Evolutionary conservation across 1,284 basidiomycete genomes (phyloP).

Genomic region (Irpex sp.): DNA sequence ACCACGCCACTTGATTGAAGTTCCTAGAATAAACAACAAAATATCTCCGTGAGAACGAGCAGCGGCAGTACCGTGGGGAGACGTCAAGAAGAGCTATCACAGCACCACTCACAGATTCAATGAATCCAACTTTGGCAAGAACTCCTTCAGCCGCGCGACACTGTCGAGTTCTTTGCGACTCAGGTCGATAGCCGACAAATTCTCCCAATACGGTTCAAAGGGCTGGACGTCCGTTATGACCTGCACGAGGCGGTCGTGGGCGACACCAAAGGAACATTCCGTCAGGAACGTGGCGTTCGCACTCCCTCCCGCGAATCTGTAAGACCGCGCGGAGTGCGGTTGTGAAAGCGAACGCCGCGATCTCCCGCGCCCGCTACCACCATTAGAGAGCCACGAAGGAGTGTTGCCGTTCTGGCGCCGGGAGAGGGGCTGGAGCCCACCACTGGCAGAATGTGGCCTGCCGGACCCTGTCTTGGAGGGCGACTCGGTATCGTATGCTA

Average conservation of each 20-base stretch:
- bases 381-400: conserved; percentile 14
- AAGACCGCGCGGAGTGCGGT: conserved; percentile 29
- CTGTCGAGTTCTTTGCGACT: conserved; percentile 82
- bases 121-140: conserved; percentile 82
- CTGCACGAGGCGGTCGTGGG: conserved; percentile 87
- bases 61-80: conserved; percentile 9
- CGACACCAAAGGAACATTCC: conserved; percentile 92
- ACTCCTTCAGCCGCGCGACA: conserved; percentile 90
- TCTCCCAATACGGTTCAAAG: conserved; percentile 94
- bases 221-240: conserved; percentile 95
- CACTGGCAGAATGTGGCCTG: conserved; percentile 27
- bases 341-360: conserved; percentile 45
- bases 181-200: conserved; percentile 74
- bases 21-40: conserved; percentile 45
- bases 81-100: not conserved
- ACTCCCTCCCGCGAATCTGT: conserved; percentile 21
- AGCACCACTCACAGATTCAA: conserved; percentile 64
- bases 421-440: conserved; percentile 45
- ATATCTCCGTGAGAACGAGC: conserved; percentile 15
- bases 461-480: conserved; percentile 59
- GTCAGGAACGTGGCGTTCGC: conserved; percentile 83
- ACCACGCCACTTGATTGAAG: conserved; percentile 78
- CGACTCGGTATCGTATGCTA: conserved; percentile 49
- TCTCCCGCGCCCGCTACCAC: conserved; percentile 15
- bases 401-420: conserved; percentile 32